Base-by-base conservation (phyloP, 345 rosid genomes). In the Lepidium sativum region DNA sequence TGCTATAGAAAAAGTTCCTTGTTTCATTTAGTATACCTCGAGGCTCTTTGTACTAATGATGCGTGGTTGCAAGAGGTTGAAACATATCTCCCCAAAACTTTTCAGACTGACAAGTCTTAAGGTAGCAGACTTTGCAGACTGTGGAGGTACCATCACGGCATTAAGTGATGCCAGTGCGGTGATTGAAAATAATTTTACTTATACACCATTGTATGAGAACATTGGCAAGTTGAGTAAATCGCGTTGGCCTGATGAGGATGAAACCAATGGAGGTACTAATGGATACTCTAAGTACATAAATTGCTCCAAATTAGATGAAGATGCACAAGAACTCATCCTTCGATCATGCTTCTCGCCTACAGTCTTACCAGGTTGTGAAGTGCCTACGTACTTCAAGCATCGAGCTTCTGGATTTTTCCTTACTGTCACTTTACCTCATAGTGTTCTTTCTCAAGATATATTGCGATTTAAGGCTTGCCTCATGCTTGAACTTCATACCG, bases 1-100 rank as follows among this genome's bases (percentile, higher is more conserved):
- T 3, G 55, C 44, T 0, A 67, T 77, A 3, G 21, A 37, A 25
- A 65, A 68, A 16, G 33, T 72, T 20, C 49, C 38, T 25, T 58
- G 14, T 3, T 58, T 37, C 50, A 58, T 58, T 41, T 18, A 41
- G 38, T 25, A 2, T 20, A 1, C 2, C 21, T 1, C 21, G 2
- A 20, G 21, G 21, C 76, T 74, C 38, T 0, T 0, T 1, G 0
- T 0, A 1, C 18, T 78, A 18, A 1, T 0, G 13, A 16, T 74
- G 66, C 0, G 0, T 1, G 1, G 66, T 5, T 70, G 76, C 56
- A 10, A 4, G 23, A 56, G 4, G 6, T 42, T 78, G 4, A n/a
- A 13, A 40, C 32, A 31, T 7, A 67, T 78, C 40, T 63, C 70
- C 12, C 54, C 13, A 3, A 63, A 42, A 31, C 17, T 73, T 18